These are phyloP conservation scores for Rhizopus delemar DNA, from an alignment of 371 early-diverging fungal species.

Conservation along the genomic window DNA sequence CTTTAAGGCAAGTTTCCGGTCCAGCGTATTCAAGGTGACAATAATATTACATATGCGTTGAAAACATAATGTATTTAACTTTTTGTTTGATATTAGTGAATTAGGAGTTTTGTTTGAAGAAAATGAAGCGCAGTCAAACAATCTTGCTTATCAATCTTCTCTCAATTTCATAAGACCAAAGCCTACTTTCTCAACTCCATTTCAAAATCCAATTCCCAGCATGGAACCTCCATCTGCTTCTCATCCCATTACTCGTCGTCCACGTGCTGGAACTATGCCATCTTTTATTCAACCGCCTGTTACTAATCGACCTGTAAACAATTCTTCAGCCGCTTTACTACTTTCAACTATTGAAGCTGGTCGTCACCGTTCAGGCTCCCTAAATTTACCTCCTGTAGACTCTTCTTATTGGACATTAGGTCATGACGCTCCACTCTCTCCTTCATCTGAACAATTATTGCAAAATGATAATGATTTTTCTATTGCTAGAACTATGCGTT, in stretches of 20 bases:
- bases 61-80: background rate
- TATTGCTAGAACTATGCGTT: conserved; percentile 73
- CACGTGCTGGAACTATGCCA: conserved; percentile 82
- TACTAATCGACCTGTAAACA: conserved; percentile 43
- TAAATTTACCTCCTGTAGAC: conserved; percentile 65
- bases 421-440: conserved; percentile 46
- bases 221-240: conserved; percentile 13
- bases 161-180: conserved; percentile 34
- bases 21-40: conserved; percentile 23
- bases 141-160: conserved; percentile 19
- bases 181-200: conserved; percentile 20
- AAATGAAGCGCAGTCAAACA: conserved; percentile 24
- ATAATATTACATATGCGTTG: background rate
- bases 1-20: conserved; percentile 29
- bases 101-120: conserved; percentile 48
- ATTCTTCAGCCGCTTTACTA: conserved; percentile 52
- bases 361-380: conserved; percentile 58
- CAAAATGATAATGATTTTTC: conserved; percentile 64
- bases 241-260: conserved; percentile 45
- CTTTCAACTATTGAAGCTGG: conserved; percentile 46
- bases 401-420: conserved; percentile 61
- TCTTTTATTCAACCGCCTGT: conserved; percentile 57
- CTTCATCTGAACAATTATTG: conserved; percentile 59
- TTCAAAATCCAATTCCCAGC: conserved; percentile 4
- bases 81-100: conserved; percentile 23